Percentiles rank a stretch among this genome's conserved stretches.
Evolutionary conservation across 495 filamentous ascomycete genomes (phyloP).

Genomic region (Friedmanniomyces simplex): DNA sequence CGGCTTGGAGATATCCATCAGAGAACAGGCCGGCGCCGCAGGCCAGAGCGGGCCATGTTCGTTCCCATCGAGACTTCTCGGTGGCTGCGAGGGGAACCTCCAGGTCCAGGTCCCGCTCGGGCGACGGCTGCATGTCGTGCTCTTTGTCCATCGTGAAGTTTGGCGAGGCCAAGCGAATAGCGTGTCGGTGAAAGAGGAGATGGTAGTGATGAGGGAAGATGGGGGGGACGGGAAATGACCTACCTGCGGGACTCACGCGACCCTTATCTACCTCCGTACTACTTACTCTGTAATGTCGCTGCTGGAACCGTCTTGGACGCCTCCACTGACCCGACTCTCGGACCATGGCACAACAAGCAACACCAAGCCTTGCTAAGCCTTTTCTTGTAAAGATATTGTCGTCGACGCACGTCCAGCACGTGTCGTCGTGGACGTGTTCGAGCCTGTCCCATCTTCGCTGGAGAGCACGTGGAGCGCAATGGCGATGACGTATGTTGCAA

Average conservation of each 20-base stretch:
- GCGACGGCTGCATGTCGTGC: neutral
- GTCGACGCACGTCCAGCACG: neutral
- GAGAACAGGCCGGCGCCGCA: slow-evolving; percentile 86
- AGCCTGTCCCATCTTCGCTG: neutral
- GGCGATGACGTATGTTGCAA: too few species aligned
- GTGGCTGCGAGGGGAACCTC: slow-evolving; percentile 16
- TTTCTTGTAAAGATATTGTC: neutral
- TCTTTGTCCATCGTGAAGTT: neutral
- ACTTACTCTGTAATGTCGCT: neutral
- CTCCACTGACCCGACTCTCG: neutral
- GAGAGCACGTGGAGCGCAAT: neutral
- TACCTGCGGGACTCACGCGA: neutral
- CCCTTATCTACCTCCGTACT: neutral
- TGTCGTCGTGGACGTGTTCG: neutral
- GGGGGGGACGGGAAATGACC: neutral
- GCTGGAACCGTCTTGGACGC: neutral
- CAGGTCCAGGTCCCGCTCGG: neutral
- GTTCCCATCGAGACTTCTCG: slow-evolving; percentile 46
- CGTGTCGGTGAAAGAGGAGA: neutral
- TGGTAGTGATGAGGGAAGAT: neutral
- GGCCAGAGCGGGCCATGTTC: slow-evolving; percentile 59
- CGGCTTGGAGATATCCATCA: slow-evolving; percentile 83
- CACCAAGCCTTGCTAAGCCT: neutral
- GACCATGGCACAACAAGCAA: neutral
- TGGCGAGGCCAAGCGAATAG: neutral